Evolutionary conservation across 108 stramenopile genomes (phyloP).

Genomic region (Cyclostephanos invisitatus): DNA sequence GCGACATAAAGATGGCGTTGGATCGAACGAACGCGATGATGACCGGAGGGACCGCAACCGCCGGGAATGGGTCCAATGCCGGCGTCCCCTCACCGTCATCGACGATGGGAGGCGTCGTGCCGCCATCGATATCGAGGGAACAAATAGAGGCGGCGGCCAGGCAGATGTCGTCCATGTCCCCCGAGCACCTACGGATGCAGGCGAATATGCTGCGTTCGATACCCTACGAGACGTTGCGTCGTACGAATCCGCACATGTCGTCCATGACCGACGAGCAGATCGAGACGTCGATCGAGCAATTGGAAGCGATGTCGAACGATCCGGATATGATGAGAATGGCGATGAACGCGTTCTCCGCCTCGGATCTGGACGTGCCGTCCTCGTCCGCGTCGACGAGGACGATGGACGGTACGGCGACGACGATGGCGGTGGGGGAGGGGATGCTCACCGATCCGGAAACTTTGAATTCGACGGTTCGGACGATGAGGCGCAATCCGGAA

Average conservation of each 20-base stretch:
- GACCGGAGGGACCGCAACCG: no score
- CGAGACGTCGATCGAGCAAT: slow-evolving; percentile 55
- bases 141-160: slow-evolving; percentile 25
- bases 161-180: slow-evolving; percentile 58
- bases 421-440: slow-evolving; percentile 50
- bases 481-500: slow-evolving; percentile 77
- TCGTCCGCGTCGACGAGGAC: not conserved
- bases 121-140: not conserved
- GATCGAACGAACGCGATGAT: not conserved
- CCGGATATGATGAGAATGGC: slow-evolving; percentile 76
- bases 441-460: slow-evolving; percentile 64
- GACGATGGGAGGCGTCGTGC: not conserved
- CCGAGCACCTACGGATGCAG: slow-evolving; percentile 61
- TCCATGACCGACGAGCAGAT: slow-evolving; percentile 72
- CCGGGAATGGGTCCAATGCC: no score
- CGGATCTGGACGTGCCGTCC: slow-evolving; percentile 9
- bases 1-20: not conserved
- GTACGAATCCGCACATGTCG: slow-evolving; percentile 73
- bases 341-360: slow-evolving; percentile 29
- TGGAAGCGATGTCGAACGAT: slow-evolving; percentile 74
- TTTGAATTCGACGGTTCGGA: slow-evolving; percentile 61
- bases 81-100: no score
- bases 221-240: slow-evolving; percentile 42
- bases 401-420: slow-evolving; percentile 20
- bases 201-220: slow-evolving; percentile 62